Evolutionary conservation across 257 asterid genomes (phyloP).

Genomic region (Capsicum baccatum): DNA sequence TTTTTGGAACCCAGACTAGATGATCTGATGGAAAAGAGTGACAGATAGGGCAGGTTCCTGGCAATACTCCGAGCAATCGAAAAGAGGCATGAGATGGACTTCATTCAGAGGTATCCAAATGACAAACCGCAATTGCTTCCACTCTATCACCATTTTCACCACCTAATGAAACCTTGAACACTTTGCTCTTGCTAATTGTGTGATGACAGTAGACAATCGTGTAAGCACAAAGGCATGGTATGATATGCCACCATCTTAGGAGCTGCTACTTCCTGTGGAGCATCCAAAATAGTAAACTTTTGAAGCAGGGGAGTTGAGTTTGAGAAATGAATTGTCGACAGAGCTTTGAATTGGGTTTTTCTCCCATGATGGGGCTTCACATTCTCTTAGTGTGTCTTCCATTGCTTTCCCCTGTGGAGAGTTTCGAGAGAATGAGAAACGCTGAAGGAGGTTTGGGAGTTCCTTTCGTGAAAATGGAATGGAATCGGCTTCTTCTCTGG

Average conservation of each 20-base stretch:
- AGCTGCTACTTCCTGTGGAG: constrained; percentile 44
- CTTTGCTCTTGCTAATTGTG: constrained; percentile 57
- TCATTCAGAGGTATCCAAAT: constrained; percentile 86
- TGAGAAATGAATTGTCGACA: constrained; percentile 55
- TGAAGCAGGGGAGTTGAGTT: constrained; percentile 42
- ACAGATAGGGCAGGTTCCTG: constrained; percentile 70
- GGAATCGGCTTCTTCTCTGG: constrained; percentile 60
- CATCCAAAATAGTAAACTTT: constrained; percentile 48
- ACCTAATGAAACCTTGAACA: constrained; percentile 50
- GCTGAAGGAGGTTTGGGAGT: constrained; percentile 53
- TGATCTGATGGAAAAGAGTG: constrained; percentile 90
- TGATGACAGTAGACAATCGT: constrained; percentile 71
- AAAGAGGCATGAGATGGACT: constrained; percentile 62
- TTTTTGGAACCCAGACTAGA: constrained; percentile 56
- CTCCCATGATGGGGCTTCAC: constrained; percentile 56
- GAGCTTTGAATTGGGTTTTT: constrained; percentile 36
- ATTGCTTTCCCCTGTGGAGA: constrained; percentile 76
- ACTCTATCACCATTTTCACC: constrained; percentile 61
- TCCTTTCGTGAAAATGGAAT: constrained; percentile 63
- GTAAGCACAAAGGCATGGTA: constrained; percentile 71
- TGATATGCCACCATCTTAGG: constrained; percentile 69
- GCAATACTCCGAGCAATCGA: constrained; percentile 58
- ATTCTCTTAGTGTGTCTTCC: constrained; percentile 65
- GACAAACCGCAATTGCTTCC: constrained; percentile 82
- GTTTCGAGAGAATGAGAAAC: constrained; percentile 51